These are phyloP conservation scores for Lecanicillium sp. DNA, from an alignment of 2,329 filamentous ascomycete genomes.

Conservation along the genomic window DNA sequence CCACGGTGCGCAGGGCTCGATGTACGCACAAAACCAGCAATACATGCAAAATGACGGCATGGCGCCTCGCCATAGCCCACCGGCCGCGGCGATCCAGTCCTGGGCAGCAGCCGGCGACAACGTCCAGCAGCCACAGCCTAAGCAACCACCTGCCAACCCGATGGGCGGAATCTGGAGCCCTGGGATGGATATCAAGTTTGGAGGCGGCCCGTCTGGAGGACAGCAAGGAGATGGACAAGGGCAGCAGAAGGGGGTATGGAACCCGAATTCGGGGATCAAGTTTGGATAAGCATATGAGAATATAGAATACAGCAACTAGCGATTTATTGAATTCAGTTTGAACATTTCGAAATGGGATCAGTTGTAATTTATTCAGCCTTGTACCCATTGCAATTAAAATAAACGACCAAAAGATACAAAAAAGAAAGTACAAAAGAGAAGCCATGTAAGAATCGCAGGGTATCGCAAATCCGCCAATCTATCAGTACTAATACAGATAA, in stretches of 20 bases:
- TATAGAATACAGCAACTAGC: background rate
- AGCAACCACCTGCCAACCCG: constrained; percentile 29
- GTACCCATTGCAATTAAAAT: background rate
- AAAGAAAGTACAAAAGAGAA: too few species aligned
- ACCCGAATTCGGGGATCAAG: constrained; percentile 48
- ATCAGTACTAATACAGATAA: background rate
- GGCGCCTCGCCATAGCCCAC: constrained; percentile 8
- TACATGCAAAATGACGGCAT: constrained; percentile 9
- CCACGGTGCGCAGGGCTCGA: constrained; percentile 5
- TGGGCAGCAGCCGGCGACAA: constrained; percentile 45
- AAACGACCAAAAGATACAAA: too few species aligned
- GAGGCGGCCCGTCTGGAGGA: constrained; percentile 13
- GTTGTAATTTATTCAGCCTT: background rate
- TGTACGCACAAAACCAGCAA: constrained; percentile 11
- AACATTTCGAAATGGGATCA: too few species aligned
- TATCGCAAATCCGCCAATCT: too few species aligned
- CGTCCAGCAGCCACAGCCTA: constrained; percentile 46
- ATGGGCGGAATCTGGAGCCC: constrained; percentile 56
- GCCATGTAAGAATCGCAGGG: too few species aligned
- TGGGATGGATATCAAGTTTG: constrained; percentile 72
- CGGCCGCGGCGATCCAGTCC: constrained; percentile 43
- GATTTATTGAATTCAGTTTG: too few species aligned
- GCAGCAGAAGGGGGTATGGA: constrained; percentile 41
- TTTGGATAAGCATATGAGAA: constrained; percentile 32
- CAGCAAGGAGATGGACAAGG: constrained; percentile 17